phyloP scores from a whole-genome alignment of 2,329 filamentous ascomycete genomes.

The Pseudocercospora cruenta region DNA sequence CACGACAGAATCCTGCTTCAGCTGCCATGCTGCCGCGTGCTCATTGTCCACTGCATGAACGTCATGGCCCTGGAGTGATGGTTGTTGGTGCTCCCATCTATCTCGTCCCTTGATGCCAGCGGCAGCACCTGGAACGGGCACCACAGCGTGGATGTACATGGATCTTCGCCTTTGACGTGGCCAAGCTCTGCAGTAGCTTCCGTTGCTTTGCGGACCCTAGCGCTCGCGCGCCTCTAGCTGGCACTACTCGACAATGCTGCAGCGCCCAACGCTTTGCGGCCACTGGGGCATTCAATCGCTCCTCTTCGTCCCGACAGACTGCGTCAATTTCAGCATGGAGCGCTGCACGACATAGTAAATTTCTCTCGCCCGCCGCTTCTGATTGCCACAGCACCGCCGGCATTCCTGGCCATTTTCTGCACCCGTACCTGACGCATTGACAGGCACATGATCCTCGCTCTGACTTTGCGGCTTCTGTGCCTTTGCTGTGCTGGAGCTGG shows the following conservation, averaged over 20 bases:
- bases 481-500: constrained; percentile 7
- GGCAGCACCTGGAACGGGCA: constrained; percentile 15
- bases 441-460: constrained; percentile 28
- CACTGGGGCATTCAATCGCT: constrained; percentile 14
- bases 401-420: constrained; percentile 12
- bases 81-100: constrained; percentile 9
- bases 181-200: constrained; percentile 32
- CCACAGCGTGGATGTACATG: constrained; percentile 24
- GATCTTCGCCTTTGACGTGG: constrained; percentile 33
- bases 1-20: constrained; percentile 24
- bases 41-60: constrained; percentile 18
- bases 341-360: constrained; percentile 34
- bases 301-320: constrained; percentile 20
- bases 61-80: constrained; percentile 18
- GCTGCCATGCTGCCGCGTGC: constrained; percentile 19
- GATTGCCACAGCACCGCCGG: constrained; percentile 8
- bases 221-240: constrained; percentile 21
- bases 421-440: constrained; percentile 28
- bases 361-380: constrained; percentile 12
- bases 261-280: constrained; percentile 23
- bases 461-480: constrained; percentile 23
- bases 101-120: constrained; percentile 12
- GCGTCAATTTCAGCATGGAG: constrained; percentile 27
- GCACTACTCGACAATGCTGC: constrained; percentile 28
- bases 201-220: constrained; percentile 22